Conservation (phyloP, 108 stramenopile genomes). For the Skeletonema tropicum region DNA sequence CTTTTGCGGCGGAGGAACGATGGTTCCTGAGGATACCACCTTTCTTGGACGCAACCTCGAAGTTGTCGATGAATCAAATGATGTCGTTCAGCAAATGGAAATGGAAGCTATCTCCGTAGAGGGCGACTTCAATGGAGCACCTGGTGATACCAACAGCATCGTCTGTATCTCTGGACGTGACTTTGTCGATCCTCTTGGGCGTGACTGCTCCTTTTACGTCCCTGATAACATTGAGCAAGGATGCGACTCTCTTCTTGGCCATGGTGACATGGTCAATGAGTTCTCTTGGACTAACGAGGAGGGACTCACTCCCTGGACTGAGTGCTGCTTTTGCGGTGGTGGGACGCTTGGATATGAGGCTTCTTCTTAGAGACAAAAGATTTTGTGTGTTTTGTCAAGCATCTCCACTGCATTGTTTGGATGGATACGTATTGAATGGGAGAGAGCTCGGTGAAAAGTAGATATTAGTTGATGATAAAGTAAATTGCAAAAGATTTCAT, state of each 20-base stretch:
- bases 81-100: not conserved
- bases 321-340: not conserved
- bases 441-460: not conserved
- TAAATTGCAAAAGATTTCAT: not conserved
- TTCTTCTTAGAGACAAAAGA: not conserved
- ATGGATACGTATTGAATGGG: not conserved
- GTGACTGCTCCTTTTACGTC: slow-evolving; percentile 1
- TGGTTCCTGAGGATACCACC: not conserved
- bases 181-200: not conserved
- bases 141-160: not conserved
- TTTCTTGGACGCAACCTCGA: not conserved
- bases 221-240: not conserved
- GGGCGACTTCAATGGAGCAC: not conserved
- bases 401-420: not conserved
- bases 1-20: not conserved
- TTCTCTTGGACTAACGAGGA: not conserved
- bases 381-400: not conserved
- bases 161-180: not conserved
- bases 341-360: not conserved
- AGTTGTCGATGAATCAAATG: slow-evolving; percentile 10
- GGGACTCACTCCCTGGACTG: not conserved
- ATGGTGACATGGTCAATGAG: not conserved
- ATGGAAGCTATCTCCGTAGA: not conserved
- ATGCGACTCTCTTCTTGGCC: not conserved
- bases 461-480: not conserved